Evolutionary conservation across 768 basidiomycete species (phyloP).

Genomic region (Neoboletus subvelutipes): DNA sequence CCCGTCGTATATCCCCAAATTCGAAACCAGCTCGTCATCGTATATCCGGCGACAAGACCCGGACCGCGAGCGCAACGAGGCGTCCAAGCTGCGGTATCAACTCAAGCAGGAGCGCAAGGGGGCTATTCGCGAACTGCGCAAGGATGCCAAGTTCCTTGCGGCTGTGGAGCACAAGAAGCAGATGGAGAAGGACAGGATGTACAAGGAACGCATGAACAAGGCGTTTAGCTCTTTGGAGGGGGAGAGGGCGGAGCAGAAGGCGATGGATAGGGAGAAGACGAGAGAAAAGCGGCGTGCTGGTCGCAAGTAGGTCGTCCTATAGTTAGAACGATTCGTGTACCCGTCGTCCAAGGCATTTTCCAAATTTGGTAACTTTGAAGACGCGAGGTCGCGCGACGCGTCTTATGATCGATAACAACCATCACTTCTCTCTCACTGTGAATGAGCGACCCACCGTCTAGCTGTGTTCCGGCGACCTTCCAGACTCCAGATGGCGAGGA

Average conservation of each 20-base stretch:
- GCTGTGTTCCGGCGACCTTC: constrained; percentile 30
- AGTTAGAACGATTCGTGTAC: too few relatives aligned
- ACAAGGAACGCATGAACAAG: constrained; percentile 81
- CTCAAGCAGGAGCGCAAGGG: constrained; percentile 97
- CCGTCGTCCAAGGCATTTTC: neutral
- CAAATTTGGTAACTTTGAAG: constrained; percentile 6
- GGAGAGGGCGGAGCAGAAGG: constrained; percentile 95
- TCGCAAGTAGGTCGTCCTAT: constrained; percentile 47
- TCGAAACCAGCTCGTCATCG: constrained; percentile 73
- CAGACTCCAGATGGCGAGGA: constrained; percentile 29
- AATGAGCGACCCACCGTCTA: constrained; percentile 30
- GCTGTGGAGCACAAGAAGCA: constrained; percentile 82
- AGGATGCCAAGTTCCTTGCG: constrained; percentile 93
- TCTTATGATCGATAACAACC: neutral
- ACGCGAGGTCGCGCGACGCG: neutral
- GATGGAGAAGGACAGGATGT: constrained; percentile 77
- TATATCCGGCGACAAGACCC: constrained; percentile 84
- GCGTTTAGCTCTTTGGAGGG: constrained; percentile 75
- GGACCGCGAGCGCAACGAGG: constrained; percentile 86
- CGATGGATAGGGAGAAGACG: constrained; percentile 78
- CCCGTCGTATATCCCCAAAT: constrained; percentile 90
- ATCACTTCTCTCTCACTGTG: neutral
- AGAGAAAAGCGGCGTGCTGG: constrained; percentile 78
- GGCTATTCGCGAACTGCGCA: constrained; percentile 92
- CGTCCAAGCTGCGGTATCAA: constrained; percentile 79